phyloP scores from a whole-genome alignment of 1,284 basidiomycete genomes.

The Trichosporon sp. region DNA sequence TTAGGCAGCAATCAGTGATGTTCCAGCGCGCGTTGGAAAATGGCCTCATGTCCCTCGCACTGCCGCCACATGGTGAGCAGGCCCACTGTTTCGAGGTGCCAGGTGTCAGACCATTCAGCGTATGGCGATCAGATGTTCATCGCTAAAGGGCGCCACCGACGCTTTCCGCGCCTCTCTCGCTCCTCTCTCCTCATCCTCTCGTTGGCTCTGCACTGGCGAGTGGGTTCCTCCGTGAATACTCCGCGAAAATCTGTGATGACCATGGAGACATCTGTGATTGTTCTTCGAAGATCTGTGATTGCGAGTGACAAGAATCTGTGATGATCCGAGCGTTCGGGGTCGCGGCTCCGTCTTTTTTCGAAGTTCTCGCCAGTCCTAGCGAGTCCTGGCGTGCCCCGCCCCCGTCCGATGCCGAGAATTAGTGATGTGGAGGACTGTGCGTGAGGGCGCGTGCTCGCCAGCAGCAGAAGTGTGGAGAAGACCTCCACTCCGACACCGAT shows the following conservation, averaged over 20 bases:
- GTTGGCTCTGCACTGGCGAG: background rate
- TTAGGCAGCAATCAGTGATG: background rate
- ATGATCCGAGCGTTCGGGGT: background rate
- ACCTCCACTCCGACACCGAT: background rate
- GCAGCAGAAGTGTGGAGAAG: background rate
- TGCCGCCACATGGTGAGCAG: background rate
- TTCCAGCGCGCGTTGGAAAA: slow-evolving; percentile 2
- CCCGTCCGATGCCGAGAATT: background rate
- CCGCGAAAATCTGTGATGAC: background rate
- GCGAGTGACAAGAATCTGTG: background rate
- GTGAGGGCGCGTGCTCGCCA: background rate
- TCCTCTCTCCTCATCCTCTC: background rate
- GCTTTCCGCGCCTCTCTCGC: background rate
- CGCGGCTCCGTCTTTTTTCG: background rate
- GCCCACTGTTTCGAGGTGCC: background rate
- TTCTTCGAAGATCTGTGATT: background rate
- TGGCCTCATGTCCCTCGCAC: background rate
- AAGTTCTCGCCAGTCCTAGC: background rate
- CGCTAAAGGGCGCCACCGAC: background rate
- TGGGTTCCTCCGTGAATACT: background rate
- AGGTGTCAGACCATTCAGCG: background rate
- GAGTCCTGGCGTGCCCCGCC: background rate
- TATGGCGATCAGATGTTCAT: background rate
- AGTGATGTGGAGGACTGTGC: background rate
- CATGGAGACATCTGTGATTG: background rate